Evolutionary conservation across 106 monocot genomes (phyloP).

Genomic region (Phalaenopsis equestris): DNA sequence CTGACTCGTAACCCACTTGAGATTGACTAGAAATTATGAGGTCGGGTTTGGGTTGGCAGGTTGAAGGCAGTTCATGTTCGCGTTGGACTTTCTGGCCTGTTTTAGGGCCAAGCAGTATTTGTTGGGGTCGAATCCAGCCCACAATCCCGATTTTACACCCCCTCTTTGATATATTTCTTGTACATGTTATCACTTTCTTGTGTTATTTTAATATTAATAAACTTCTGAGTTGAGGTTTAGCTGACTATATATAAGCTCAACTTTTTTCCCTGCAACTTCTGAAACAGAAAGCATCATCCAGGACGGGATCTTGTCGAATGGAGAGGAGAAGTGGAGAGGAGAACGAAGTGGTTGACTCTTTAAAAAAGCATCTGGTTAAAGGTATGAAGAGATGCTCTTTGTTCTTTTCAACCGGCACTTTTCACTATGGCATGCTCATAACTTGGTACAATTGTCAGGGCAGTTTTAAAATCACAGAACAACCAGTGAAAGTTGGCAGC

Average conservation of each 20-base stretch:
- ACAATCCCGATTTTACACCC: too few relatives aligned
- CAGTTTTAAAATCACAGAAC: background rate
- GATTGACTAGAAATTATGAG: too few relatives aligned
- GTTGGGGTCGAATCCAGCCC: too few relatives aligned
- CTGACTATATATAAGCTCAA: background rate
- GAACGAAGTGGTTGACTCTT: conserved; percentile 16
- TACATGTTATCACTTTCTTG: background rate
- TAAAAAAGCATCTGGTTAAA: conserved; percentile 20
- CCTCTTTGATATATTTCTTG: too few relatives aligned
- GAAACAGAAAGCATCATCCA: conserved; percentile 22
- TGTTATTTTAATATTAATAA: background rate
- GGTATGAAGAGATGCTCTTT: conserved; percentile 3
- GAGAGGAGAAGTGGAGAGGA: conserved; percentile 18
- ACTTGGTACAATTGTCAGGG: background rate
- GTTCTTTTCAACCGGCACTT: background rate
- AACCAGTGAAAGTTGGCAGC: background rate
- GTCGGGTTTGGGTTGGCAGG: too few relatives aligned
- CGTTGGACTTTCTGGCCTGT: too few relatives aligned
- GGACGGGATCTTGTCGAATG: conserved; percentile 18
- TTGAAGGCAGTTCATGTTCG: too few relatives aligned
- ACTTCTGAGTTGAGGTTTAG: background rate
- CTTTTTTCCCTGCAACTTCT: background rate
- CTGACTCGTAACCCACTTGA: too few relatives aligned
- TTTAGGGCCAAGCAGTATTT: too few relatives aligned
- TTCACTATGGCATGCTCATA: background rate